Evolutionary conservation across 805 yeast species (phyloP).

Genomic region (Candida gorgasii): DNA sequence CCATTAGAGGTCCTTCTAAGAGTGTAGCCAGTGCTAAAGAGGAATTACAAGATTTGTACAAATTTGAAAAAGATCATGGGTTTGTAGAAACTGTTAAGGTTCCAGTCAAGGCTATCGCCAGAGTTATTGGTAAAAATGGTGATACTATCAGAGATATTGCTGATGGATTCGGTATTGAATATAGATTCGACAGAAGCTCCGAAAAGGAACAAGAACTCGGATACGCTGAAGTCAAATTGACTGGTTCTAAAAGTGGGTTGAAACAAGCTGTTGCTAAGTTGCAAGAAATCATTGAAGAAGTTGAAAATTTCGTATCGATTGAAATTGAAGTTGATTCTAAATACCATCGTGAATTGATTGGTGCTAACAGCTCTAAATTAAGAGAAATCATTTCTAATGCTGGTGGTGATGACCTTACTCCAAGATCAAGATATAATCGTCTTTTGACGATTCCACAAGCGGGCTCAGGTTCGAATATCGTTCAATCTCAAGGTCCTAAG

Average conservation of each 20-base stretch:
- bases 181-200: conserved; percentile 43
- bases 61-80: conserved; percentile 87
- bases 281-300: conserved; percentile 60
- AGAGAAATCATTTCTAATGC: conserved; percentile 75
- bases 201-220: conserved; percentile 50
- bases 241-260: conserved; percentile 77
- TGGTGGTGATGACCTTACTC: conserved; percentile 58
- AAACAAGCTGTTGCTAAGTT: conserved; percentile 69
- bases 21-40: conserved; percentile 82
- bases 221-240: conserved; percentile 61
- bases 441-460: conserved; percentile 70
- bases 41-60: conserved; percentile 78
- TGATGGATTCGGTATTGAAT: conserved; percentile 64
- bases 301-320: conserved; percentile 59
- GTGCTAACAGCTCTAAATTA: conserved; percentile 73
- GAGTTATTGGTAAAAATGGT: conserved; percentile 89
- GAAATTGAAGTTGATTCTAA: conserved; percentile 69
- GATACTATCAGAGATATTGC: conserved; percentile 79
- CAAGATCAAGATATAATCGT: conserved; percentile 49
- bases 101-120: conserved; percentile 73
- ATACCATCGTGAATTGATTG: conserved; percentile 74
- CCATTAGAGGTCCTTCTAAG: conserved; percentile 84
- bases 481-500: conserved; percentile 75
- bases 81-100: conserved; percentile 61
- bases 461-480: conserved; percentile 55